Conservation (phyloP, 202 grass and related monocot species). For the Alloteropsis angusta region DNA sequence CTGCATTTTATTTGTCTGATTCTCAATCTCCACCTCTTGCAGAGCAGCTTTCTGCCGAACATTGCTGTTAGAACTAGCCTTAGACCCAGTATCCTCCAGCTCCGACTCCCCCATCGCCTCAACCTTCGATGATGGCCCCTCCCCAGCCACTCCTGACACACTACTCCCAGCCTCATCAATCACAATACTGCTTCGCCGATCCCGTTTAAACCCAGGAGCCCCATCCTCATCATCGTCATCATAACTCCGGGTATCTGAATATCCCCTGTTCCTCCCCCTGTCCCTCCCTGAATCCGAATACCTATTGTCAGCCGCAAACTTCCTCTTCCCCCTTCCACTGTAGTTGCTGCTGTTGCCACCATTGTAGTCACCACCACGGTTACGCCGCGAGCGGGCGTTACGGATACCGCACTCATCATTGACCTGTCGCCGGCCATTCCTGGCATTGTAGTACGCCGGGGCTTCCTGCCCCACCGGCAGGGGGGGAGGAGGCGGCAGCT, state of each 20-base stretch:
- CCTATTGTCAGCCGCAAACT: slow-evolving; percentile 38
- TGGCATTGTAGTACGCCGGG: not conserved
- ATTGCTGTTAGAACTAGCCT: slow-evolving; percentile 52
- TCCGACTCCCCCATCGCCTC: slow-evolving; percentile 68
- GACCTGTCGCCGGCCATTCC: slow-evolving; percentile 33
- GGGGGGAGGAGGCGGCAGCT: slow-evolving; percentile 25
- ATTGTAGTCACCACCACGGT: slow-evolving; percentile 18
- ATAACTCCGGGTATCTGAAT: slow-evolving; percentile 46
- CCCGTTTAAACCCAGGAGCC: slow-evolving; percentile 69
- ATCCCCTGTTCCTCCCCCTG: slow-evolving; percentile 40
- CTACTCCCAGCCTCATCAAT: slow-evolving; percentile 74
- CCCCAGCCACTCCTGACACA: slow-evolving; percentile 43
- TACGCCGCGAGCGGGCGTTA: slow-evolving; percentile 30
- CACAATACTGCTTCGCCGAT: slow-evolving; percentile 25
- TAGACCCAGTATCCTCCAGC: slow-evolving; percentile 76
- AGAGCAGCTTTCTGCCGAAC: slow-evolving; percentile 28
- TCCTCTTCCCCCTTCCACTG: slow-evolving; percentile 53
- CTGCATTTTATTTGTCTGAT: slow-evolving; percentile 43
- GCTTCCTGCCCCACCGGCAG: slow-evolving; percentile 7
- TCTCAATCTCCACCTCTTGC: slow-evolving; percentile 28
- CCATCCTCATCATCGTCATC: slow-evolving; percentile 55
- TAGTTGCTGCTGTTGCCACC: slow-evolving; percentile 12
- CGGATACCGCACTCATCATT: slow-evolving; percentile 48
- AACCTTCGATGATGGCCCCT: slow-evolving; percentile 41
- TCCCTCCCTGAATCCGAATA: slow-evolving; percentile 58